These are phyloP conservation scores for Hyparrhenia diplandra DNA, from an alignment of 176 grass and related monocot genomes.

Conservation along the genomic window DNA sequence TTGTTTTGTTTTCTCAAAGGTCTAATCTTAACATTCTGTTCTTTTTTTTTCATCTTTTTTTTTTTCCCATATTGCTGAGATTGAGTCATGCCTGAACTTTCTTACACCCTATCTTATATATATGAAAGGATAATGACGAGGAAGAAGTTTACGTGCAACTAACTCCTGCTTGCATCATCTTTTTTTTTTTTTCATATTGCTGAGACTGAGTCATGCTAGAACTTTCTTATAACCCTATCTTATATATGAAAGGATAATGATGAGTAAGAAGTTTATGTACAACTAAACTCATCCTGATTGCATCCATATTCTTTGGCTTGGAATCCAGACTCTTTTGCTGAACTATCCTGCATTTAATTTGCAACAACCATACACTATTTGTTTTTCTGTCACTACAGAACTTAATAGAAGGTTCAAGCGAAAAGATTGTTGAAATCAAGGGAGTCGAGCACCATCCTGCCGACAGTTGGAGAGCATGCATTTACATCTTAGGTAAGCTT, in stretches of 20 bases:
- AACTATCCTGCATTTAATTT: neutral
- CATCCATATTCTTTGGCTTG: neutral
- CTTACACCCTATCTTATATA: neutral
- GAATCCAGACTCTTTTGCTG: neutral
- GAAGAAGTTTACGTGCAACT: neutral
- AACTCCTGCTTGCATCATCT: neutral
- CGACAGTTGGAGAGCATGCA: conserved; percentile 73
- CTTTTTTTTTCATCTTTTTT: too few species aligned
- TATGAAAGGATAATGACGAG: neutral
- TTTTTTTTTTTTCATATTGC: neutral
- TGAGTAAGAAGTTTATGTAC: neutral
- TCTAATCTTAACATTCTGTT: neutral
- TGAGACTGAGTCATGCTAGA: neutral
- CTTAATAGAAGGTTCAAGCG: conserved; percentile 6
- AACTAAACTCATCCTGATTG: neutral
- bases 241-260: neutral
- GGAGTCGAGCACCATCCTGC: conserved; percentile 19
- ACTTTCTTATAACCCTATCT: neutral
- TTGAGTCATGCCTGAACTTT: neutral
- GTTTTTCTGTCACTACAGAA: conserved; percentile 14
- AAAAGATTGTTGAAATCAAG: conserved; percentile 36
- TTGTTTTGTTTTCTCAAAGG: neutral
- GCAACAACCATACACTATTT: neutral
- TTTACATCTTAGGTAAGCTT: conserved; percentile 53
- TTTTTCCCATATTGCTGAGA: neutral